These are phyloP conservation scores for Nicotiana otophora DNA, from an alignment of 257 asterid genomes.

Conservation along the genomic window DNA sequence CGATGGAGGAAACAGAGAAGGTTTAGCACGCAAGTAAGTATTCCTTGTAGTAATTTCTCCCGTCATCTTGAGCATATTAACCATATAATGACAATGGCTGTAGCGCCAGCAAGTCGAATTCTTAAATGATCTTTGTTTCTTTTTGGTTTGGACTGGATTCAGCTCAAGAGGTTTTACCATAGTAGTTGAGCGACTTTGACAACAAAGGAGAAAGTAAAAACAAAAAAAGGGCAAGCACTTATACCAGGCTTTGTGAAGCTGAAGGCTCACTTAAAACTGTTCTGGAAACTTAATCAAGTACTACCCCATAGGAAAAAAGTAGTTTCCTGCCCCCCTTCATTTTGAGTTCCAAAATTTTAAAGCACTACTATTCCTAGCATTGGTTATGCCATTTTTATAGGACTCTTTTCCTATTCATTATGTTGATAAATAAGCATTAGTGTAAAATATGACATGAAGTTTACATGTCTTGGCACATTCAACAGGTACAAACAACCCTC, in stretches of 20 bases:
- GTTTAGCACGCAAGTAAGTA: constrained; percentile 67
- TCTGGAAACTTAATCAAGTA: not conserved
- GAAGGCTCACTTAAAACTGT: not conserved
- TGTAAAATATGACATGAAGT: not conserved
- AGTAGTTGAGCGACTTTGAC: not conserved
- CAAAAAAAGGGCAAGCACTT: not conserved
- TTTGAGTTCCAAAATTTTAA: not conserved
- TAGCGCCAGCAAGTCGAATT: not conserved
- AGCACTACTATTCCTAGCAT: not conserved
- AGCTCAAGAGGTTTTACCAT: not conserved
- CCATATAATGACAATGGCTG: not conserved
- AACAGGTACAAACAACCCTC: constrained; percentile 51
- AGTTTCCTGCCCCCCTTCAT: not conserved
- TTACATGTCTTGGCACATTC: constrained; percentile 4
- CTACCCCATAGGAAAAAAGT: not conserved
- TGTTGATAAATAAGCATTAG: not conserved
- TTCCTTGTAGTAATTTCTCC: not conserved
- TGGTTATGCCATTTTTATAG: too few relatives aligned
- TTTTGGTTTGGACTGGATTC: not conserved
- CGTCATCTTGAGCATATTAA: not conserved
- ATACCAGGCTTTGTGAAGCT: not conserved
- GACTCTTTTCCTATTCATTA: not conserved
- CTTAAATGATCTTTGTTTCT: not conserved
- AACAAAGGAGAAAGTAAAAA: not conserved
- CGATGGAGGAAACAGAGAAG: constrained; percentile 95